These are phyloP conservation scores for Scutellaria minor DNA, from an alignment of 257 asterid genomes.

Conservation along the genomic window DNA sequence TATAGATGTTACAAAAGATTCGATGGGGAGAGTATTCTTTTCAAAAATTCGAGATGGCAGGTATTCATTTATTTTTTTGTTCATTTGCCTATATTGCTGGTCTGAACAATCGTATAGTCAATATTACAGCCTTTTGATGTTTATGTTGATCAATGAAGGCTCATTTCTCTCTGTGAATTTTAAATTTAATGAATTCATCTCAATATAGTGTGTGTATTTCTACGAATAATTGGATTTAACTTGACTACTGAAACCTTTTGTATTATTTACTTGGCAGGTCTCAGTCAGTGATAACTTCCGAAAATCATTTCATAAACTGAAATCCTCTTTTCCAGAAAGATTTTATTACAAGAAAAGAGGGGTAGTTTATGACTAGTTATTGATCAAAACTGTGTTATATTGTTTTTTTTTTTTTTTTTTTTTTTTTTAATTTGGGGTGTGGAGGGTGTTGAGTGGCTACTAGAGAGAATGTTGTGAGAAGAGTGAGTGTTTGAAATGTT, in stretches of 20 bases:
- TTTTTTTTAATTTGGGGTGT: not conserved
- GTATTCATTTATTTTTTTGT: no score
- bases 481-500: conserved; percentile 51
- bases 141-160: no score
- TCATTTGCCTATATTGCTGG: no score
- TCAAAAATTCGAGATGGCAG: conserved; percentile 61
- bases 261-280: no score
- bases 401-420: not conserved
- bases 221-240: no score
- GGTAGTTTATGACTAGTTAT: not conserved
- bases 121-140: no score
- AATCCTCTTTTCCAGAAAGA: not conserved
- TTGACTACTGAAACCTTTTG: no score
- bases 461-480: conserved; percentile 28
- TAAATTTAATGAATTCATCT: no score
- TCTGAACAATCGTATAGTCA: no score
- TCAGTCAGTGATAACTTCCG: conserved; percentile 59
- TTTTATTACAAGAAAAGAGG: not conserved
- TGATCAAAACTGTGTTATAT: conserved; percentile 11
- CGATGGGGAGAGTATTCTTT: conserved; percentile 49
- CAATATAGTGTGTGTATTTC: no score
- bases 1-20: conserved; percentile 55
- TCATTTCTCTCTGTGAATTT: no score
- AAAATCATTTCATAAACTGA: conserved; percentile 53
- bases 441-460: not conserved